These are phyloP conservation scores for Chlorella vulgaris DNA, from an alignment of 139 green algal genomes.

Conservation along the genomic window DNA sequence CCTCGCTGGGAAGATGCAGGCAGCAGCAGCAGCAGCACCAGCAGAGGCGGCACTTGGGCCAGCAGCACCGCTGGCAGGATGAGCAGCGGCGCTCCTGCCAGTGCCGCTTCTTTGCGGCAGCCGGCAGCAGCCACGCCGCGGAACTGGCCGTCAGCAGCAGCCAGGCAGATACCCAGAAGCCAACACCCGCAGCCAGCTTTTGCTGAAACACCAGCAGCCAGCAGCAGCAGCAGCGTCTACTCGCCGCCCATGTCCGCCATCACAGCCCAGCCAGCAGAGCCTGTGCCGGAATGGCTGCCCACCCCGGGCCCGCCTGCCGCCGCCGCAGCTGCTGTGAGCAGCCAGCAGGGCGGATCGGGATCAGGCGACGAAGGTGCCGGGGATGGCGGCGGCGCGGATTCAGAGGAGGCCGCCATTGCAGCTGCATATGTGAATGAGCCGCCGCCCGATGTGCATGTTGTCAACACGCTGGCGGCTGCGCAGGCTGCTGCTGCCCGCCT, in stretches of 20 bases:
- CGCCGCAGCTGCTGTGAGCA: neutral
- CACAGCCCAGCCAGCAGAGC: too few relatives aligned
- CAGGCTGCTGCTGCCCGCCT: conserved; percentile 24
- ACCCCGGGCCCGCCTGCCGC: too few relatives aligned
- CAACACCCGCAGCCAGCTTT: too few relatives aligned
- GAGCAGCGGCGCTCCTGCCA: neutral
- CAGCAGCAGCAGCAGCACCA: neutral
- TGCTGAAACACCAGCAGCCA: neutral
- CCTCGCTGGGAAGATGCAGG: neutral
- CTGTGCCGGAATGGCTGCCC: too few relatives aligned
- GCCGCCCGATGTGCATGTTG: conserved; percentile 49
- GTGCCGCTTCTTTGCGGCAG: neutral
- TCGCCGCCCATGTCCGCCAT: too few relatives aligned
- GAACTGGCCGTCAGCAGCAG: too few relatives aligned
- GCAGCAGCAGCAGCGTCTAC: too few relatives aligned
- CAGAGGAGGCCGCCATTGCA: conserved; percentile 13
- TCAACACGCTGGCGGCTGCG: conserved; percentile 43
- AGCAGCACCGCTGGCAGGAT: conserved; percentile 20
- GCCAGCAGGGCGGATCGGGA: neutral
- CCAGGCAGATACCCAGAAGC: too few relatives aligned
- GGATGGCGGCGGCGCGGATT: neutral
- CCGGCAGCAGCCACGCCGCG: too few relatives aligned
- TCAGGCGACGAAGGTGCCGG: neutral
- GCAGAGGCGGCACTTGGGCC: conserved; percentile 18
- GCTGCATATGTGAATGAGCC: conserved; percentile 34